Evolutionary conservation across 805 yeast species (phyloP), one percentile per base, ranked within the genome.

Genomic region (Lipomyces yamanashiensis): DNA sequence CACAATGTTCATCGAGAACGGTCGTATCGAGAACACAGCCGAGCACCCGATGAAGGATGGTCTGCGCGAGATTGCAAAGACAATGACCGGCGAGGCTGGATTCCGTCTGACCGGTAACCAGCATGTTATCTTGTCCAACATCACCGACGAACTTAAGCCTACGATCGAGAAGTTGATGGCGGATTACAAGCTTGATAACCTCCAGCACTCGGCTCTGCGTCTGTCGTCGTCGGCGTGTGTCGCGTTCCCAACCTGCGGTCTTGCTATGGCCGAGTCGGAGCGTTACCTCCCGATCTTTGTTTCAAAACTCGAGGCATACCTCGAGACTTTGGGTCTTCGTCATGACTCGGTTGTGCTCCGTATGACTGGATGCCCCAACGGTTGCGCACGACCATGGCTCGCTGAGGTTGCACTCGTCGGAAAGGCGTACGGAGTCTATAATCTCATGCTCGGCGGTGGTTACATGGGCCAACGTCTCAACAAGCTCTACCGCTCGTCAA

Each of bases 281-380:
- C 87, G 98, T 33, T 88, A 87, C 75, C 81, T 93, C 72, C 98
- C 98, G 8, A 87, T 82, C 55, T 82, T 93, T 71, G 84, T 93
- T 70, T 77, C 87, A 67, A 90, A 92, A 78, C 79, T 93, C 64
- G 98, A 93, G 77, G 84, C 80, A n/a, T 86, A 91, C 21, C 81
- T 93, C 63, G 98, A 93, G 78, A 96, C 92, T 73, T 86, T 87
- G 69, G 98, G 98, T 8, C 83, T 93, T 71, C 88, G 96, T 74
- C 97, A 92, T 72, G 98, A 93, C 77, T 87, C 96, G 7, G 84
- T 93, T 70, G 96, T 92, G 28, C 89, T 93, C 96, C 86, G 98
- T 81, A 92, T 93, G 98, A 93, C 98, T 37, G 98, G 98, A 62
- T 93, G 98, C 83, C 98, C 98, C 60, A 93, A 93, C 76, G 98